A percentile compares a stretch with the other conserved stretches of the same genome.
Conservation (phyloP, 805 yeast genomes). For the Vanderwaltozyma yarrowii region DNA sequence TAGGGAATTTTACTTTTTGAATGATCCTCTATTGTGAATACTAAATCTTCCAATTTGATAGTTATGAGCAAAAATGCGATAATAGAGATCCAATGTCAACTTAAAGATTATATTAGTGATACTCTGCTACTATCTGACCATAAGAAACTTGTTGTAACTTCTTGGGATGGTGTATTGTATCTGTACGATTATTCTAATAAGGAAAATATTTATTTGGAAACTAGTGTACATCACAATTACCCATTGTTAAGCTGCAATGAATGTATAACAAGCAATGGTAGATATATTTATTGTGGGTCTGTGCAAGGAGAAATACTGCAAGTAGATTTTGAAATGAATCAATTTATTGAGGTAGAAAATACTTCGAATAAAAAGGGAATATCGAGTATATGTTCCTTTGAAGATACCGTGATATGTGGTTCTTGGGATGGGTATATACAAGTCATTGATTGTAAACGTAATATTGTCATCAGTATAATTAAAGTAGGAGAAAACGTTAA, state of each 20-base stretch:
- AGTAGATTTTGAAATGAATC: slow-evolving; percentile 41
- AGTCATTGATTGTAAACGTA: slow-evolving; percentile 34
- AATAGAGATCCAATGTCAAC: slow-evolving; percentile 7
- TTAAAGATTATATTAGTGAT: slow-evolving; percentile 23
- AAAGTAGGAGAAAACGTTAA: slow-evolving; percentile 8
- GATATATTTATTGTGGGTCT: slow-evolving; percentile 36
- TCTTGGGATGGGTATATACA: slow-evolving; percentile 52
- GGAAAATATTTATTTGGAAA: not conserved
- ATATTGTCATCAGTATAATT: slow-evolving; percentile 6
- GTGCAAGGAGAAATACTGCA: slow-evolving; percentile 45
- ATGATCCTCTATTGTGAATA: no score
- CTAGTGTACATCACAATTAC: slow-evolving; percentile 3
- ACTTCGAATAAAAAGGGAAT: slow-evolving; percentile 34
- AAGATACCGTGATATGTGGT: slow-evolving; percentile 38
- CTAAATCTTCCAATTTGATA: no score
- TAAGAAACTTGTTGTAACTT: slow-evolving; percentile 37
- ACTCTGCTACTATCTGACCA: slow-evolving; percentile 15
- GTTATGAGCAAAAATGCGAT: not conserved
- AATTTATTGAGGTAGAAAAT: slow-evolving; percentile 17
- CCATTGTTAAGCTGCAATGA: slow-evolving; percentile 15
- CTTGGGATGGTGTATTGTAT: slow-evolving; percentile 48
- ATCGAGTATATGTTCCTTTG: slow-evolving; percentile 9
- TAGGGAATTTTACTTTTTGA: no score
- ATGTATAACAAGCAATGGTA: not conserved
- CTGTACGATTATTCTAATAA: slow-evolving; percentile 24